Conservation (phyloP, 305 asterid genomes). For the Fraxinus ornus region DNA sequence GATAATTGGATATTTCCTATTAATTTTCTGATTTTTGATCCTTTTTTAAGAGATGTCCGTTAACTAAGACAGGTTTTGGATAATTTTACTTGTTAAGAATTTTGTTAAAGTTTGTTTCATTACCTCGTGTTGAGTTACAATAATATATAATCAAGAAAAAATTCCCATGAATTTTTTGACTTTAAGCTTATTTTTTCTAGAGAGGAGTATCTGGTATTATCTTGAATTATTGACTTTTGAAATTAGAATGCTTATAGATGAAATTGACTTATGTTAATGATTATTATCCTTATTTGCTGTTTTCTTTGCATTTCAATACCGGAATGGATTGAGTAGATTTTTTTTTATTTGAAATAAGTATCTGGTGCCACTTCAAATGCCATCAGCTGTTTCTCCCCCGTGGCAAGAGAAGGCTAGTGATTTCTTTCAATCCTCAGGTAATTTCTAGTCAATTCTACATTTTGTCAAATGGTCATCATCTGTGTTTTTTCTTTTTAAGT, state of each 20-base stretch:
- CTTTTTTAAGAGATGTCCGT: not conserved
- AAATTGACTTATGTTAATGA: not conserved
- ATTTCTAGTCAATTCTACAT: slow-evolving; percentile 18
- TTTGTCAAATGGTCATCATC: not conserved
- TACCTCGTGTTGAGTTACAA: not conserved
- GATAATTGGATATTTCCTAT: not conserved
- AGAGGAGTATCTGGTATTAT: not conserved
- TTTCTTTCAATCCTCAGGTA: slow-evolving; percentile 74
- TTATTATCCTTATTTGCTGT: not conserved
- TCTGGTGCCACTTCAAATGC: slow-evolving; percentile 48
- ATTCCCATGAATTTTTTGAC: not conserved
- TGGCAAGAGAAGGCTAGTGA: slow-evolving; percentile 84
- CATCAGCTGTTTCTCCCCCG: slow-evolving; percentile 59
- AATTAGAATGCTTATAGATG: not conserved
- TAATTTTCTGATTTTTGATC: not conserved
- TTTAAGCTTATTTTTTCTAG: not conserved
- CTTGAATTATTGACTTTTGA: not conserved
- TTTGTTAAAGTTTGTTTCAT: slow-evolving; percentile 3
- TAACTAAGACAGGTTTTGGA: not conserved
- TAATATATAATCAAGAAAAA: not conserved
- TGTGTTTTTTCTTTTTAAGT: not conserved
- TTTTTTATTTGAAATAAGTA: slow-evolving; percentile 15
- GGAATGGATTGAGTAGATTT: slow-evolving; percentile 20
- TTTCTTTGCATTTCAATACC: not conserved
- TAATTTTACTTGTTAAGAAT: not conserved